Evolutionary conservation across 768 basidiomycete genomes (phyloP), one percentile per base, ranked within the genome.

Genomic region (Trametes elegans): DNA sequence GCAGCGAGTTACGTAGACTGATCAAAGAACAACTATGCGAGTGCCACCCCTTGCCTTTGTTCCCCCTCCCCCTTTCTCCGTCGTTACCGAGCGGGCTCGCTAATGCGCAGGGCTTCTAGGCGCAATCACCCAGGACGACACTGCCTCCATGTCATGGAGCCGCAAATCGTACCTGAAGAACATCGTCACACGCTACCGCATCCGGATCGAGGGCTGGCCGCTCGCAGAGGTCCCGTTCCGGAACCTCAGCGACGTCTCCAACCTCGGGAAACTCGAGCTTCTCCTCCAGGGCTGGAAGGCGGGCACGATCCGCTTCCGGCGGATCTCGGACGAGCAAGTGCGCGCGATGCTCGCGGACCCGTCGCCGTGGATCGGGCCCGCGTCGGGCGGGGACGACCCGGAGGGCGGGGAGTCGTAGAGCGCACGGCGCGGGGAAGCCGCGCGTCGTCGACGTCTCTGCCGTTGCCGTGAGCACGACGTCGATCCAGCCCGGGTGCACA

Each of bases 201-300:
- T 68, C 14, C 50, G 63, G 48, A 62, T 68, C 53, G 64, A 64
- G 21, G 66, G 66, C 28, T 66, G 64, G 66, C 65, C 66, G 41
- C 35, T 53, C 29, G 47, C 55, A 10, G 65, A 68, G 53, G 62
- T 68, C 39, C 64, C 66, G 10, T 68, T 68, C 60, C 53, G 61
- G 55, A 68, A 68, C 54, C 61, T 68, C 31, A 65, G 63, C 62
- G 65, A 68, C 57, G 62, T 68, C 27, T 62, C 66, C 7, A 68
- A 66, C 62, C 49, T 66, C 11, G 61, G 61, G 47, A 66, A 63
- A 50, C 54, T 68, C 28, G 66, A 68, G 50, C 52, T 62, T 13
- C 58, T 68, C 7, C 55, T 66, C 27, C 60, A 53, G 13, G 66
- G 66, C 2, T 68, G 66, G 66, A 60, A 64, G 55, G 48, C 41